Base-by-base conservation (phyloP, 78 protist species). In the Cyanophora paradoxa region DNA sequence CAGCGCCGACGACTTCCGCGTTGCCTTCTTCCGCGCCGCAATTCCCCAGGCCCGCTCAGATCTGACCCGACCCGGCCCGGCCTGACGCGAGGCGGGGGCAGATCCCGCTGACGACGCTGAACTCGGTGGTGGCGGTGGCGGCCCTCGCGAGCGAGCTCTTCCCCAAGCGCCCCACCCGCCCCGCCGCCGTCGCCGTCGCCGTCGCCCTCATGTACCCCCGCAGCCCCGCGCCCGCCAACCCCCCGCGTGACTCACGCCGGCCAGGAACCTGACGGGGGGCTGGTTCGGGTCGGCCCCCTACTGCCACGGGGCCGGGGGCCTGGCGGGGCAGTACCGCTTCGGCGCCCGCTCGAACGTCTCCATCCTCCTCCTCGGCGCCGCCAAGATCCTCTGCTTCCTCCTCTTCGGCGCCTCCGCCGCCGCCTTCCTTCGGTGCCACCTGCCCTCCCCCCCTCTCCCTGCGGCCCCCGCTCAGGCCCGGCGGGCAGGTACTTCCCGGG, bases 251-350 rank as follows among this genome's bases (percentile, higher is more conserved):
- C n/a, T n/a, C n/a, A n/a, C n/a, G n/a, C n/a, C n/a, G n/a, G 20
- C 26, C 22, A 26, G 40, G 59, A 59, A 73, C 30, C 17, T 73
- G 30, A 0, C 22, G 8, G 65, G 36, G 30, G 6, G 57, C 39
- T 19, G 39, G 34, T 13, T 73, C 22, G 78, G 78, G 17, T 37
- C 46, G 40, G 30, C 59, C 26, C 78, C 78, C n/a, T 16, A 14
- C 40, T 73, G 78, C 78, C 78, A 73, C 58, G 78, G 78, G 54
- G 66, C 67, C 7, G 69, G 78, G 33, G 78, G 78, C 4, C 67
- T 73, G 16, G 78, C 78, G 8, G 78, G 33, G n/a, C 78, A 73
- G 78, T 37, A 59, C 39, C 34, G 31, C 19, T 73, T 73, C 16
- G 78, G 78, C 3, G 78, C 78, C 37, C 63, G 78, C 57, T 16